These are phyloP conservation scores for Corchorus capsularis DNA, from an alignment of 345 rosid genomes.

Conservation along the genomic window DNA sequence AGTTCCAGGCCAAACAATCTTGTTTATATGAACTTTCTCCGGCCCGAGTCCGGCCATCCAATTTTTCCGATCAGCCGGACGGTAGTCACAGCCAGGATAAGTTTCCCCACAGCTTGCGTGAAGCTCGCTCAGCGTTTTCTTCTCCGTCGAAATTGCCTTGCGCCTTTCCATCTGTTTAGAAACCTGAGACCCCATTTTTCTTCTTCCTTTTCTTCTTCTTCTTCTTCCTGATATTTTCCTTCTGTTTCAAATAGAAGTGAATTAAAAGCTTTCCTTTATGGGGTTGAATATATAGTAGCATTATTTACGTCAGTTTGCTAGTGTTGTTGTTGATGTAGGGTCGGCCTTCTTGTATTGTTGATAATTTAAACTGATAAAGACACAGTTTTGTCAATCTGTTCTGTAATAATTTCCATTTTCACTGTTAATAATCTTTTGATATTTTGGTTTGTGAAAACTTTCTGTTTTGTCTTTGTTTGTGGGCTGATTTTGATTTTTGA, in stretches of 20 bases:
- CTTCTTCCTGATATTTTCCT: conserved; percentile 13
- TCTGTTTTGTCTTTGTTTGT: not conserved
- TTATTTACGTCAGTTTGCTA: conserved; percentile 14
- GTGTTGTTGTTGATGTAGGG: conserved; percentile 8
- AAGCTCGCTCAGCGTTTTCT: conserved; percentile 56
- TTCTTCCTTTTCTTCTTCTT: not conserved
- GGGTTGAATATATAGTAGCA: conserved; percentile 13
- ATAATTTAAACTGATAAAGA: not conserved
- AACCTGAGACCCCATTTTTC: conserved; percentile 63
- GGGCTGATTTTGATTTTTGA: conserved; percentile 3
- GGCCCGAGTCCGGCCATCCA: conserved; percentile 78
- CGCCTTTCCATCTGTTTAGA: conserved; percentile 62
- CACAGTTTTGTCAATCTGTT: not conserved
- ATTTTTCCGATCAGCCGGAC: conserved; percentile 58
- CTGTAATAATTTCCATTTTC: not conserved
- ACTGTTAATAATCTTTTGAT: not conserved
- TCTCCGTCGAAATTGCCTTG: conserved; percentile 53
- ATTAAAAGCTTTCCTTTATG: conserved; percentile 3
- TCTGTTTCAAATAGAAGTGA: not conserved
- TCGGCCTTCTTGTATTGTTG: not conserved
- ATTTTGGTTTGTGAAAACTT: conserved; percentile 8
- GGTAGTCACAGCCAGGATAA: conserved; percentile 68
- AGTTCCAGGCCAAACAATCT: conserved; percentile 96
- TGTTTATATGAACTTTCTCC: conserved; percentile 55
- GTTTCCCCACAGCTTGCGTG: conserved; percentile 40